phyloP scores from a whole-genome alignment of 2,329 filamentous ascomycete species.

The Diplocarpon rosae region DNA sequence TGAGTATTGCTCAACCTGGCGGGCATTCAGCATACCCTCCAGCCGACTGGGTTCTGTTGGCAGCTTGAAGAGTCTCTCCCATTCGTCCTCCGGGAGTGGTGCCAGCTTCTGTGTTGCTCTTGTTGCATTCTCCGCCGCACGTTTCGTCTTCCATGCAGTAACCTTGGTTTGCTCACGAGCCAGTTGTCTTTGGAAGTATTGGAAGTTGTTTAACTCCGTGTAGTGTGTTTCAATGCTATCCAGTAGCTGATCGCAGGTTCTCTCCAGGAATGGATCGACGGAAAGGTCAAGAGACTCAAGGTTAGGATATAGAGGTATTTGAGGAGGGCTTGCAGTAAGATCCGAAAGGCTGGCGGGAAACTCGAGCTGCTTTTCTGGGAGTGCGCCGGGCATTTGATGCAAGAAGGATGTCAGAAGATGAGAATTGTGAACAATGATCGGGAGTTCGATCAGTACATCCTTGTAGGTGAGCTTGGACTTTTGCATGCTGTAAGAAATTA shows the following conservation, averaged over 20 bases:
- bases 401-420: constrained; percentile 92
- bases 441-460: constrained; percentile 86
- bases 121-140: constrained; percentile 87
- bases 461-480: constrained; percentile 90
- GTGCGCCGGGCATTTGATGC: constrained; percentile 71
- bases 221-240: constrained; percentile 97
- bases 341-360: constrained; percentile 72
- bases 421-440: constrained; percentile 87
- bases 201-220: constrained; percentile 98
- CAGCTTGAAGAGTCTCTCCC: constrained; percentile 96
- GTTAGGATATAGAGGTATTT: constrained; percentile 69
- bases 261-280: constrained; percentile 96
- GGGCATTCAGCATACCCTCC: constrained; percentile 87
- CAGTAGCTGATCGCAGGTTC: constrained; percentile 91
- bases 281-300: constrained; percentile 77
- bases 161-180: constrained; percentile 95
- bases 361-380: constrained; percentile 54
- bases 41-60: constrained; percentile 87
- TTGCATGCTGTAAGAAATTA: constrained; percentile 54
- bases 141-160: constrained; percentile 89
- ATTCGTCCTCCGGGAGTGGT: constrained; percentile 89
- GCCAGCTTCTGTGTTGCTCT: constrained; percentile 79
- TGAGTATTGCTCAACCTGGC: constrained; percentile 96
- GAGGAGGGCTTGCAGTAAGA: constrained; percentile 53
- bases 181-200: constrained; percentile 90